These are phyloP conservation scores for Scheffersomyces ergatensis DNA, from an alignment of 805 yeast species.

Conservation along the genomic window DNA sequence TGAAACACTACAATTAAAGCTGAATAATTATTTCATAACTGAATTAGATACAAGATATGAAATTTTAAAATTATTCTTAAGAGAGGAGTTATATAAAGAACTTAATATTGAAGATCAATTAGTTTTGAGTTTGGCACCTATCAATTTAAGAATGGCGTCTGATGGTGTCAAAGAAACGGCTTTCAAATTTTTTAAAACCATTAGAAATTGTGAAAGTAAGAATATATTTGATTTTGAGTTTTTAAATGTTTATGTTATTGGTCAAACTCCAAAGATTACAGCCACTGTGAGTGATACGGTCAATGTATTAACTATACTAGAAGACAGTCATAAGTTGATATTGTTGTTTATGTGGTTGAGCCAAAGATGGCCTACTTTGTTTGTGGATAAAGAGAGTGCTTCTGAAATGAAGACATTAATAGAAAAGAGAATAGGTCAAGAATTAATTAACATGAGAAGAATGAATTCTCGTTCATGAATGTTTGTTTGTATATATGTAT, in stretches of 20 bases:
- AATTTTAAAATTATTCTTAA: slow-evolving; percentile 44
- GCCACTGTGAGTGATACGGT: slow-evolving; percentile 18
- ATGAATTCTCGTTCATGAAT: slow-evolving; percentile 7
- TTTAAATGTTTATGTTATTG: slow-evolving; percentile 22
- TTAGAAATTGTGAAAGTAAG: slow-evolving; percentile 52
- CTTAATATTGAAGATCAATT: slow-evolving; percentile 56
- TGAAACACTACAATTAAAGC: slow-evolving; percentile 23
- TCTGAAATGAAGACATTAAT: slow-evolving; percentile 63
- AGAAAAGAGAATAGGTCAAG: slow-evolving; percentile 58
- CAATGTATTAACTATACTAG: slow-evolving; percentile 38
- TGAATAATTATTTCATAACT: slow-evolving; percentile 31
- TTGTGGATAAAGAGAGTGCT: slow-evolving; percentile 76
- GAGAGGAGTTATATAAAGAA: slow-evolving; percentile 18
- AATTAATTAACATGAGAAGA: slow-evolving; percentile 31
- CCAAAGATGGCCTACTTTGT: slow-evolving; percentile 80
- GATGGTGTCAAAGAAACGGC: slow-evolving; percentile 41
- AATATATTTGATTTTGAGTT: slow-evolving; percentile 53
- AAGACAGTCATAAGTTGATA: slow-evolving; percentile 64
- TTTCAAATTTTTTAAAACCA: slow-evolving; percentile 47
- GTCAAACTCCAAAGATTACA: slow-evolving; percentile 14
- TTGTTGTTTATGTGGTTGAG: slow-evolving; percentile 80
- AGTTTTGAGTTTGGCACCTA: slow-evolving; percentile 61
- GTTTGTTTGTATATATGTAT: neutral
- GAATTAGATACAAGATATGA: slow-evolving; percentile 36
- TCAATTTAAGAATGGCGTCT: slow-evolving; percentile 30